A percentile compares a stretch with the other conserved stretches of the same genome.
phyloP scores from a whole-genome alignment of 345 rosid genomes.

The Acer campestre region DNA sequence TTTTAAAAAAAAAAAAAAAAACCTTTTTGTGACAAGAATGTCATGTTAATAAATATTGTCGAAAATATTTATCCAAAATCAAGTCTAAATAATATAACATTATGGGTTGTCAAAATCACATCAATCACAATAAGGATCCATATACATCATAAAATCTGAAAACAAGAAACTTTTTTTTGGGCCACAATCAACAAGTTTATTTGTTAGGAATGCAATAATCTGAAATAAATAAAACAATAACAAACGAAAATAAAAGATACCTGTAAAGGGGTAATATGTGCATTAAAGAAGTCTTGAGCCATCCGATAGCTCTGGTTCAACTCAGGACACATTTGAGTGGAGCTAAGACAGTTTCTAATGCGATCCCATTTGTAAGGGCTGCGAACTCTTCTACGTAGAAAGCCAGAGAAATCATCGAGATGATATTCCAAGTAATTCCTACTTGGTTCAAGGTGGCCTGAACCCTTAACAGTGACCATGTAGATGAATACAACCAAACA shows the following conservation, averaged over 20 bases:
- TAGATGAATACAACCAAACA: conserved; percentile 70
- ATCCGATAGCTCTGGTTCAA: conserved; percentile 69
- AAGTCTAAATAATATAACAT: background rate
- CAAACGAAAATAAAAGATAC: conserved; percentile 28
- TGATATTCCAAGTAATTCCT: conserved; percentile 78
- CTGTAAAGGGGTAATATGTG: conserved; percentile 77
- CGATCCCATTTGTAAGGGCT: conserved; percentile 82
- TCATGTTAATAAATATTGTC: too few species aligned
- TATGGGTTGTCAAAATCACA: too few species aligned
- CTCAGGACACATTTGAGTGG: conserved; percentile 67
- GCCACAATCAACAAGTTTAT: background rate
- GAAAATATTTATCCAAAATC: too few species aligned
- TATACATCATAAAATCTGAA: too few species aligned
- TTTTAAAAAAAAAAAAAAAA: too few species aligned
- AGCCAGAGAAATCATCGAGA: conserved; percentile 76
- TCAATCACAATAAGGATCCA: too few species aligned
- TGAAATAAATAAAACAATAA: too few species aligned
- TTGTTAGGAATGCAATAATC: background rate
- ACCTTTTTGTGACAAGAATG: too few species aligned
- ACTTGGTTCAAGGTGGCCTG: conserved; percentile 76
- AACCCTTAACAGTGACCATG: conserved; percentile 75
- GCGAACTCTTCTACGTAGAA: conserved; percentile 71
- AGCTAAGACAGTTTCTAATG: conserved; percentile 67
- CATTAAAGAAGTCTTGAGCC: conserved; percentile 92
- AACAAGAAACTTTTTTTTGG: too few species aligned